Conservation (phyloP, 2,329 filamentous ascomycete species). For the Hypomyces perniciosus region DNA sequence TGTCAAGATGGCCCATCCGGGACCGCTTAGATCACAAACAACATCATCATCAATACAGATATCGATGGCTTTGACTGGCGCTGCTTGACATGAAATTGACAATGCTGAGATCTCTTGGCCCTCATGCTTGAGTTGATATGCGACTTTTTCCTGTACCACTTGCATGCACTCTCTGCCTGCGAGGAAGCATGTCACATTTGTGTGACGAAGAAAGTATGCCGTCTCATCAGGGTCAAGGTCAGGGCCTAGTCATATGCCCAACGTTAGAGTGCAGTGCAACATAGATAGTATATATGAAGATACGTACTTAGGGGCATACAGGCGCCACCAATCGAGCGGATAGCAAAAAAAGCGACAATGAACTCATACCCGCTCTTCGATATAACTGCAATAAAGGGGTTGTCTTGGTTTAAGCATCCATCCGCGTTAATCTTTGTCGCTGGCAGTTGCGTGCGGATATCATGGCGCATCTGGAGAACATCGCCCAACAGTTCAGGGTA, state of each 20-base stretch:
- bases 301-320: constrained; percentile 11
- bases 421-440: not conserved
- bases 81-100: constrained; percentile 2
- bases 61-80: not conserved
- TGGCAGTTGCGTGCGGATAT: not conserved
- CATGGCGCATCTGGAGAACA: constrained; percentile 8
- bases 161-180: not conserved
- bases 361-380: constrained; percentile 17
- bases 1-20: constrained; percentile 45
- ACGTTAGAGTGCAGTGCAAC: not conserved
- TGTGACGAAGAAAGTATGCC: constrained; percentile 1
- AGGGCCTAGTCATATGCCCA: not conserved
- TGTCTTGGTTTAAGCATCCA: constrained; percentile 1
- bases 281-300: not conserved
- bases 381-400: constrained; percentile 7
- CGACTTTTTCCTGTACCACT: not conserved
- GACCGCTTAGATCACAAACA: constrained; percentile 1
- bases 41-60: constrained; percentile 1
- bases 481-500: constrained; percentile 14
- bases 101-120: not conserved
- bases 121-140: constrained; percentile 14
- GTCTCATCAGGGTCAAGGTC: constrained; percentile 10
- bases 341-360: constrained; percentile 17
- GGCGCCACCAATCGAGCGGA: constrained; percentile 14
- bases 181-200: constrained; percentile 5